Percentiles rank a stretch among this genome's conserved stretches.
Conservation (phyloP, 2,329 filamentous ascomycete genomes). For the Alternaria postmessia region DNA sequence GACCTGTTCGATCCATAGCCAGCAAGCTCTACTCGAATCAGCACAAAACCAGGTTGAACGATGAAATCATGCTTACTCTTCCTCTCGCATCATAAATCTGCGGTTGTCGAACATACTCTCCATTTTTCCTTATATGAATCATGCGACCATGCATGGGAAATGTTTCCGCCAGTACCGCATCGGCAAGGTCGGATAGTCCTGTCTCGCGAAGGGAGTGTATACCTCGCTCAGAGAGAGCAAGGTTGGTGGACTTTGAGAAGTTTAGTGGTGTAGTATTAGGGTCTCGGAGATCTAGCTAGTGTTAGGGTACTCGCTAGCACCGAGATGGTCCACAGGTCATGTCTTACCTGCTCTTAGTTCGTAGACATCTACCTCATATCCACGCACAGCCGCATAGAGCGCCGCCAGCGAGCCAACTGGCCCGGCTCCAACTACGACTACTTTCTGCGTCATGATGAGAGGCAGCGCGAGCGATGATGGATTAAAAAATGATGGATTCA, state of each 20-base stretch:
- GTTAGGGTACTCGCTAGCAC: conserved; percentile 5
- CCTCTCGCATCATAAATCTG: conserved; percentile 92
- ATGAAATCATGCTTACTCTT: conserved; percentile 65
- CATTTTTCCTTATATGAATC: conserved; percentile 80
- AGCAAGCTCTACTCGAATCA: conserved; percentile 72
- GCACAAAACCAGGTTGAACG: neutral
- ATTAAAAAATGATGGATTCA: neutral
- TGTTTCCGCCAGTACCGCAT: conserved; percentile 76
- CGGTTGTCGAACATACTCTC: conserved; percentile 75
- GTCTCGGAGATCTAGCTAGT: conserved; percentile 79
- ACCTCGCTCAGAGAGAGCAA: conserved; percentile 91
- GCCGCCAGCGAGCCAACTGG: conserved; percentile 93
- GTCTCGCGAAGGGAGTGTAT: conserved; percentile 85
- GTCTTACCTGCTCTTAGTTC: conserved; percentile 85
- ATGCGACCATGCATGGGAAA: conserved; percentile 96
- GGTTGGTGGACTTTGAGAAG: conserved; percentile 98
- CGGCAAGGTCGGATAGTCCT: conserved; percentile 71
- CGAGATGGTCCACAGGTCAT: conserved; percentile 3
- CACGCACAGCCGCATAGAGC: conserved; percentile 87
- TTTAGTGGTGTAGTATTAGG: conserved; percentile 84
- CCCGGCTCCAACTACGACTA: conserved; percentile 87
- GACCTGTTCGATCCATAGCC: conserved; percentile 81
- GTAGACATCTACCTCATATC: conserved; percentile 91
- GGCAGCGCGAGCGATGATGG: neutral
- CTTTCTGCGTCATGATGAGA: conserved; percentile 64